Percentiles rank a stretch among this genome's conserved stretches.
phyloP scores from a whole-genome alignment of 495 filamentous ascomycete species.

The Podospora bellae-mahoneyi region DNA sequence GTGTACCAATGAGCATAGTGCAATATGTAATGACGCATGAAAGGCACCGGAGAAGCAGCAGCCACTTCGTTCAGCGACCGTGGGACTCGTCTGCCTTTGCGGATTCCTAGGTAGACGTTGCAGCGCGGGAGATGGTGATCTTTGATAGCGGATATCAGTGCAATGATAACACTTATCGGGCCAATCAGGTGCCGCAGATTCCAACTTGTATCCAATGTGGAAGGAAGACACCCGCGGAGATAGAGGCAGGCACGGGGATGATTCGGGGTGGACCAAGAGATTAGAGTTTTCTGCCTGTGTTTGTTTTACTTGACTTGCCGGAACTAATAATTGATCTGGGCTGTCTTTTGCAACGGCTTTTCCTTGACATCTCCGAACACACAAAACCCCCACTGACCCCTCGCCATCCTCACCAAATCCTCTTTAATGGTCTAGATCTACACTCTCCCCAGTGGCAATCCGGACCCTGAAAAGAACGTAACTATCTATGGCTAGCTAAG shows the following conservation, averaged over 20 bases:
- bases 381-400: background rate
- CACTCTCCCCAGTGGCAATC: no score
- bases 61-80: background rate
- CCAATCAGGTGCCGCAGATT: conserved; percentile 19
- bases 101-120: background rate
- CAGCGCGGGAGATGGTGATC: conserved; percentile 4
- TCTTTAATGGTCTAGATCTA: no score
- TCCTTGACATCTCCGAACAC: background rate
- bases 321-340: background rate
- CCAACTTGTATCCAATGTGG: conserved; percentile 10
- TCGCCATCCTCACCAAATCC: background rate
- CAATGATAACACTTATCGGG: conserved; percentile 11
- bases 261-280: background rate
- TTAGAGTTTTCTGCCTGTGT: background rate
- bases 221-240: conserved; percentile 18
- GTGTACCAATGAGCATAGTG: background rate
- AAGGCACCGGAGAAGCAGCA: background rate
- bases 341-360: background rate
- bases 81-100: background rate
- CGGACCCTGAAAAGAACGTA: no score
- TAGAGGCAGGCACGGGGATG: background rate
- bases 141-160: conserved; percentile 12
- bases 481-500: no score
- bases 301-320: background rate
- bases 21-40: background rate